Evolutionary conservation across 208 protist species (phyloP), one percentile per base, ranked within the genome.

Genomic region (Leishmania tarentolae): DNA sequence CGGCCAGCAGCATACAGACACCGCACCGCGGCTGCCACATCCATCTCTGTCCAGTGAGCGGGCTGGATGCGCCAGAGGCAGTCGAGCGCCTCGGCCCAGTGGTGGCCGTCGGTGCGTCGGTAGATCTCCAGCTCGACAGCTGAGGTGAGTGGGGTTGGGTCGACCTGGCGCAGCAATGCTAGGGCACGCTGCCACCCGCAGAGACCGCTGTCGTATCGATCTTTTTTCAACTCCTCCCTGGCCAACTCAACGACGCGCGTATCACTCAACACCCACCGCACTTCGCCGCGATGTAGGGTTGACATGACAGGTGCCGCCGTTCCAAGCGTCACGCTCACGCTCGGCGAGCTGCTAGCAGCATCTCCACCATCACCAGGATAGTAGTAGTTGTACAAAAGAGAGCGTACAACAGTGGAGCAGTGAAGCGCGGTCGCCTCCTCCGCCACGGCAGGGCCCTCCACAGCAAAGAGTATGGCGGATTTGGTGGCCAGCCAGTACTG

Each of bases 341-440:
- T 63, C 69, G 53, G 57, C 63, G 31, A 35, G 44, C 57, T 52
- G 28, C 28, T 47, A 6, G 46, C 50, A n/a, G 24, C 21, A 0
- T 31, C 37, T 3, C 56, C 24, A 46, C 35, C 37, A 4, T 61
- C 31, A 46, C 79, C 46, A 44, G 80, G 75, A 35, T 74, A 78
- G 59, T 79, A 79, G 63, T 87, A 80, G 11, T 78, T 72, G n/a
- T 66, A 71, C 35, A 91, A 50, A 7, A 84, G 31, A 40, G 83
- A 77, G n/a, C 75, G 83, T 9, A 79, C 59, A 8, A 68, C 37
- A 17, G 81, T 52, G 71, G 79, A 86, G 81, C 84, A 93, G 80
- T 92, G 88, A 42, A 97, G 81, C 40, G 80, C 42, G n/a, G 89
- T 95, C 7, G 87, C 91, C 83, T 89, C 90, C 42, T 91, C 91